Evolutionary conservation across 139 green algal genomes (phyloP).

Genomic region (Bryopsis sp.): DNA sequence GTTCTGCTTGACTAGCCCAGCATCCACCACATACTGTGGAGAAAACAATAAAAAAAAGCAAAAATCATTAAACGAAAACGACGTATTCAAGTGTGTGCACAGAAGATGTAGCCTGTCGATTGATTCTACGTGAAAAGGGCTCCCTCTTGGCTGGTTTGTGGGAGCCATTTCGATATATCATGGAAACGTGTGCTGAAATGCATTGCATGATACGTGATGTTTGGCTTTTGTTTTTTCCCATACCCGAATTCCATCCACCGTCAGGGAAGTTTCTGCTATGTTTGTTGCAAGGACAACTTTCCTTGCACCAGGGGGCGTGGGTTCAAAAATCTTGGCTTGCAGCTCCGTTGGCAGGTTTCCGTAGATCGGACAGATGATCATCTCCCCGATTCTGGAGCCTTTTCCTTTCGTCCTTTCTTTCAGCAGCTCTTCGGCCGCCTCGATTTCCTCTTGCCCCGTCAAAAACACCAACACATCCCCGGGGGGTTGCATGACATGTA

Average conservation of each 20-base stretch:
- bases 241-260: slow-evolving; percentile 89
- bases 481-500: slow-evolving; percentile 75
- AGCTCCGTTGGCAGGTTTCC: slow-evolving; percentile 92
- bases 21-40: slow-evolving; percentile 88
- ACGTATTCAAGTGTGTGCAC: neutral
- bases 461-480: slow-evolving; percentile 96
- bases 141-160: no score
- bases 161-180: no score
- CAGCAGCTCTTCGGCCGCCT: slow-evolving; percentile 86
- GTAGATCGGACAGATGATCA: slow-evolving; percentile 96
- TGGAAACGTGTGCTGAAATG: neutral
- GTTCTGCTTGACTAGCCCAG: slow-evolving; percentile 96
- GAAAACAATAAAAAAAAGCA: neutral
- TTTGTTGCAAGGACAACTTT: slow-evolving; percentile 98
- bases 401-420: slow-evolving; percentile 74
- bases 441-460: slow-evolving; percentile 96
- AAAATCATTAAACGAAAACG: neutral
- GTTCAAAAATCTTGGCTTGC: slow-evolving; percentile 95
- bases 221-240: neutral
- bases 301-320: slow-evolving; percentile 72
- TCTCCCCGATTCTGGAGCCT: slow-evolving; percentile 81
- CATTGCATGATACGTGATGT: neutral
- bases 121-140: no score
- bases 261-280: slow-evolving; percentile 94
- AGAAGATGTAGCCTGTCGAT: neutral